Percentiles rank a stretch among this genome's conserved stretches.
phyloP scores from a whole-genome alignment of 345 rosid species.

The Turritis glabra region DNA sequence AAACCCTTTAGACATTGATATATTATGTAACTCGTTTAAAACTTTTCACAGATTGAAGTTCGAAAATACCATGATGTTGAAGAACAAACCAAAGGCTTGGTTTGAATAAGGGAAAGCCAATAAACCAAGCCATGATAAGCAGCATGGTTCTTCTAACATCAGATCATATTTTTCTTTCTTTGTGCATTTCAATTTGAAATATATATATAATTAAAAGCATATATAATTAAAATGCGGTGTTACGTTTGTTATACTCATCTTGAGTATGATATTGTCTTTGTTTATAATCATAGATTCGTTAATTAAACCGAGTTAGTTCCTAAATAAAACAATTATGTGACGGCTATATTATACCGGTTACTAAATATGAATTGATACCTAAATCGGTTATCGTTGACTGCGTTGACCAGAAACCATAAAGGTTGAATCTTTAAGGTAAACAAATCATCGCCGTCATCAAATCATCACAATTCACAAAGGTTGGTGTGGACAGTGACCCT shows the following conservation, averaged over 20 bases:
- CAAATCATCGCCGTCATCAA: slow-evolving; percentile 2
- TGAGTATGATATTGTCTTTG: slow-evolving; percentile 6
- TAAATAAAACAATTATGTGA: no score
- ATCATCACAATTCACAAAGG: slow-evolving; percentile 23
- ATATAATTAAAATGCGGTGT: slow-evolving; percentile 15
- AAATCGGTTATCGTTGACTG: slow-evolving; percentile 10
- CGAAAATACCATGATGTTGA: slow-evolving; percentile 15
- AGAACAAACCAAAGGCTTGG: slow-evolving; percentile 30
- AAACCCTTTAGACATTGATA: not conserved
- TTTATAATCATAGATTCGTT: not conserved
- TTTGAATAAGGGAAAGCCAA: slow-evolving; percentile 19
- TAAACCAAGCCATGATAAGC: slow-evolving; percentile 24
- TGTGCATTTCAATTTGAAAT: slow-evolving; percentile 19
- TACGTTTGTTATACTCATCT: slow-evolving; percentile 4
- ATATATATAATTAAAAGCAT: slow-evolving; percentile 21
- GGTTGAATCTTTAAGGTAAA: not conserved
- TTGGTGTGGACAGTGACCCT: slow-evolving; percentile 31
- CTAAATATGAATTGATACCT: no score
- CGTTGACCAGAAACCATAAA: slow-evolving; percentile 11
- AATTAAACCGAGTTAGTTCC: not conserved
- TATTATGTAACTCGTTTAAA: not conserved
- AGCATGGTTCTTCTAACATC: slow-evolving; percentile 26
- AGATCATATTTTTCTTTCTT: not conserved
- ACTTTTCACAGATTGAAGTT: slow-evolving; percentile 25
- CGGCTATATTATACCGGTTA: not conserved